Percentiles rank a stretch among this genome's conserved stretches.
Evolutionary conservation across 1,284 basidiomycete genomes (phyloP).

Genomic region (Cryptococcus sp.): DNA sequence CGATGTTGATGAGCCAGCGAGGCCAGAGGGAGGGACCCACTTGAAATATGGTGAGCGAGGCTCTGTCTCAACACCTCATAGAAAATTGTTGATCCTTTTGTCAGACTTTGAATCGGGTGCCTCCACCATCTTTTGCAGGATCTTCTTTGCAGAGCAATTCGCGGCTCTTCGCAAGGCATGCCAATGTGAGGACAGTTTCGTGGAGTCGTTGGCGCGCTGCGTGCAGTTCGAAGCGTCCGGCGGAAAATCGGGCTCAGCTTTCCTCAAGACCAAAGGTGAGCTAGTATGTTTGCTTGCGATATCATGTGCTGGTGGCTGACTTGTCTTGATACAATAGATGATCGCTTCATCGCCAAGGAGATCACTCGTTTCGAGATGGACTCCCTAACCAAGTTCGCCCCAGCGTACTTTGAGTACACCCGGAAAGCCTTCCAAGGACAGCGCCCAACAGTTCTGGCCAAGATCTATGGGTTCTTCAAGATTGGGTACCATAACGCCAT

Average conservation of each 20-base stretch:
- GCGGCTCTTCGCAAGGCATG: constrained; percentile 88
- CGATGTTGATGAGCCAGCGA: constrained; percentile 39
- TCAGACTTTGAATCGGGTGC: constrained; percentile 84
- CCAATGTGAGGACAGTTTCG: constrained; percentile 87
- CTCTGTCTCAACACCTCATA: no score
- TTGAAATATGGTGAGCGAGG: constrained; percentile 45
- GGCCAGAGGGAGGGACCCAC: constrained; percentile 44
- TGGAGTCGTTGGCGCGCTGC: constrained; percentile 89
- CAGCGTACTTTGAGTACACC: constrained; percentile 97
- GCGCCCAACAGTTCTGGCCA: constrained; percentile 91
- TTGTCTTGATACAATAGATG: constrained; percentile 60
- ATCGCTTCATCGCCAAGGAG: constrained; percentile 98
- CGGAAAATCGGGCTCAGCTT: constrained; percentile 94
- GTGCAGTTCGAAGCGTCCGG: constrained; percentile 95
- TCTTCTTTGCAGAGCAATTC: constrained; percentile 96
- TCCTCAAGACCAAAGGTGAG: constrained; percentile 87
- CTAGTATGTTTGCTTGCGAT: neutral
- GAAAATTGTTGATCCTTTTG: constrained; percentile 15
- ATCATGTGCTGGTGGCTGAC: constrained; percentile 2
- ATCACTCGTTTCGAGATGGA: constrained; percentile 88
- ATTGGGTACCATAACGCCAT: constrained; percentile 84
- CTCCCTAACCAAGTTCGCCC: constrained; percentile 94
- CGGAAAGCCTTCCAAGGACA: constrained; percentile 66
- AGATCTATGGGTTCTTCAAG: constrained; percentile 97
- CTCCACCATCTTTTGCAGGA: constrained; percentile 91